phyloP scores from a whole-genome alignment of 441 rosid genomes.

The Gossypium armourianum region DNA sequence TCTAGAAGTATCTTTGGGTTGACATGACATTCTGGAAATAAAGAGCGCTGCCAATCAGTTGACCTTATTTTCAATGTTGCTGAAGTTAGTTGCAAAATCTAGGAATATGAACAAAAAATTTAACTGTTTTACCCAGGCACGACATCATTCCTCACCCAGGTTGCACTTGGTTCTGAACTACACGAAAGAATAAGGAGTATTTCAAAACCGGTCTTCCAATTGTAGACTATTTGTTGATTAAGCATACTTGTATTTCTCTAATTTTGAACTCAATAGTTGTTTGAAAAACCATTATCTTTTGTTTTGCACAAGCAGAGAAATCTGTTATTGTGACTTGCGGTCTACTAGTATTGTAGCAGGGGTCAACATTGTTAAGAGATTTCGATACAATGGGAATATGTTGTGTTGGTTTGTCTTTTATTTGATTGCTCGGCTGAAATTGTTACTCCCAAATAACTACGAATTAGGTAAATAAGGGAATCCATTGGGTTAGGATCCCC shows the following conservation, averaged over 20 bases:
- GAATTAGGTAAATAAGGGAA: not conserved
- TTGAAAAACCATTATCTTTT: not conserved
- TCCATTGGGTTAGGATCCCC: not conserved
- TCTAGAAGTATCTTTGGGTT: not conserved
- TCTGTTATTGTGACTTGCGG: not conserved
- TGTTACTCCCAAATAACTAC: too few relatives aligned
- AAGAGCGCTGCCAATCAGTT: not conserved
- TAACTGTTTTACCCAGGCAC: not conserved
- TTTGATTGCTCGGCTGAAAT: not conserved
- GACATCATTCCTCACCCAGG: not conserved
- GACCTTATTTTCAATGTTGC: not conserved
- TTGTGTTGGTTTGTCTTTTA: too few relatives aligned
- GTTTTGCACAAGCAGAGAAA: not conserved
- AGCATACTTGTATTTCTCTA: not conserved
- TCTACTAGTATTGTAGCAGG: not conserved
- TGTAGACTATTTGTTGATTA: slow-evolving; percentile 3
- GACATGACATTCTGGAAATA: slow-evolving; percentile 5
- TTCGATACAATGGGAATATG: not conserved
- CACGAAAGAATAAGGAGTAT: not conserved
- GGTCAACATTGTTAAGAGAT: not conserved
- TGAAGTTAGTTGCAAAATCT: not conserved
- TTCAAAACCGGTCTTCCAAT: not conserved
- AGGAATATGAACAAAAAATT: not conserved
- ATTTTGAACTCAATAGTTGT: not conserved
- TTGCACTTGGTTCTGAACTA: not conserved